Evolutionary conservation across 768 basidiomycete genomes (phyloP).

Genomic region (Tulasnella calospora): DNA sequence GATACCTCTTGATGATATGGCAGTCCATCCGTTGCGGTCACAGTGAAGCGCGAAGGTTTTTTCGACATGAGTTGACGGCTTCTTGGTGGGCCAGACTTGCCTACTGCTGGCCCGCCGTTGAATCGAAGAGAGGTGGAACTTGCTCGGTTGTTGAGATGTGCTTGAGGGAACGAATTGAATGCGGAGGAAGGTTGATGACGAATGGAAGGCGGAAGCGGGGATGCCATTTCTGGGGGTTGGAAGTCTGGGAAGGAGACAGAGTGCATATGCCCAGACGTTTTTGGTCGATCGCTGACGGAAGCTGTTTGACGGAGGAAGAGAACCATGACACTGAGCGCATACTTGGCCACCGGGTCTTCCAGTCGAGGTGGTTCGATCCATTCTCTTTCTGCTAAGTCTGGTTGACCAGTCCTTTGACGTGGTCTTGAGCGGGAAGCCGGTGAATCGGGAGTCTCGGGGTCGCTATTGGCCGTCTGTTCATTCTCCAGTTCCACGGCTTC

Average conservation of each 20-base stretch:
- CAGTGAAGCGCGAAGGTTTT: neutral
- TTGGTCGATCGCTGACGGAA: slow-evolving; percentile 50
- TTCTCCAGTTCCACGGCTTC: slow-evolving; percentile 37
- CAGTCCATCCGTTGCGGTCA: neutral
- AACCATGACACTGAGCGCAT: slow-evolving; percentile 76
- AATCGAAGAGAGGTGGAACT: slow-evolving; percentile 9
- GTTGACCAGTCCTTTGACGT: slow-evolving; percentile 28
- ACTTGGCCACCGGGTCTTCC: slow-evolving; percentile 76
- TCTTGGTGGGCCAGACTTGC: neutral
- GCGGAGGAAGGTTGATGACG: neutral
- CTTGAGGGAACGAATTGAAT: neutral
- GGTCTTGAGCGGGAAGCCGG: slow-evolving; percentile 42
- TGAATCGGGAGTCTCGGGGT: slow-evolving; percentile 30
- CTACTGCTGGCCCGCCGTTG: neutral
- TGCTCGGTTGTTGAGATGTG: neutral
- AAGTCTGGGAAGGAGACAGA: slow-evolving; percentile 69
- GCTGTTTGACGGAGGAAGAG: slow-evolving; percentile 73
- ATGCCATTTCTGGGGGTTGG: slow-evolving; percentile 49
- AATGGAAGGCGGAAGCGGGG: slow-evolving; percentile 39
- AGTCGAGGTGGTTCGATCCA: slow-evolving; percentile 66
- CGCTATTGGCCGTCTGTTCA: slow-evolving; percentile 35
- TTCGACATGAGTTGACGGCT: neutral
- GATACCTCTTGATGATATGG: neutral
- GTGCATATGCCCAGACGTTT: slow-evolving; percentile 56
- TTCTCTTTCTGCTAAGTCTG: slow-evolving; percentile 37